Base-by-base conservation (phyloP, 1,284 basidiomycete genomes). In the Fomitopsis betulina region DNA sequence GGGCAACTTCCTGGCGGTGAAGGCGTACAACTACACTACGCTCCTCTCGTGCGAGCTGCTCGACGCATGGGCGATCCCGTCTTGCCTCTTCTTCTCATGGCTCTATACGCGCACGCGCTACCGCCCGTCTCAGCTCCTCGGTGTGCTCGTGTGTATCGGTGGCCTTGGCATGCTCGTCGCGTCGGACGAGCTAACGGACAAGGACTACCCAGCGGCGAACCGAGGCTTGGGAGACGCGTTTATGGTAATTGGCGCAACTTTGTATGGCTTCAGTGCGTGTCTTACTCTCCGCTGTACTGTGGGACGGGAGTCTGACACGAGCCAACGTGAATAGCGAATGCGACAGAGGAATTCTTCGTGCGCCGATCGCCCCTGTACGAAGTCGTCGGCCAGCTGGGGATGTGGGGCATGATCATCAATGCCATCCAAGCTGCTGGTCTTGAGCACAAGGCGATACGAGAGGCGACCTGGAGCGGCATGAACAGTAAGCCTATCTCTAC, bases 11-110 rank as follows among this genome's bases (percentile, higher is more conserved):
- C 72, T 91, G 54, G 92, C 90, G 43, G 84, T 94, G 58, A 91
- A 90, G 71, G 91, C 93, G 10, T 94, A 91, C 70, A 80, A 90
- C 72, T 94, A 91, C 75, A 94, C 93, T 40, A 90, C 91, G 60
- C 74, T 94, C 1, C 75, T 94, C 39, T 93, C 91, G 0, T 92
- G 89, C 72, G 91, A 93, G 89, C 80, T 94, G 15, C 84, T 94
- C 55, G 89, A 93, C 68, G 87, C 91, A 53, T 93, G 90, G 91
- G 92, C 92, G 0, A 94, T 92, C 65, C 93, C 93, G 19, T 82
- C 90, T 5, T 94, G 92, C 70, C 75, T 94, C 68, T 80, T 91
- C 72, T 85, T 93, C 72, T 85, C 84, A 49, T 94, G 86, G 83
- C 60, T 94, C 9, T 93, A 91, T 71, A 85, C 93, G 82, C 84